Evolutionary conservation across 2,329 filamentous ascomycete genomes (phyloP).

Genomic region (Knufia fluminis): DNA sequence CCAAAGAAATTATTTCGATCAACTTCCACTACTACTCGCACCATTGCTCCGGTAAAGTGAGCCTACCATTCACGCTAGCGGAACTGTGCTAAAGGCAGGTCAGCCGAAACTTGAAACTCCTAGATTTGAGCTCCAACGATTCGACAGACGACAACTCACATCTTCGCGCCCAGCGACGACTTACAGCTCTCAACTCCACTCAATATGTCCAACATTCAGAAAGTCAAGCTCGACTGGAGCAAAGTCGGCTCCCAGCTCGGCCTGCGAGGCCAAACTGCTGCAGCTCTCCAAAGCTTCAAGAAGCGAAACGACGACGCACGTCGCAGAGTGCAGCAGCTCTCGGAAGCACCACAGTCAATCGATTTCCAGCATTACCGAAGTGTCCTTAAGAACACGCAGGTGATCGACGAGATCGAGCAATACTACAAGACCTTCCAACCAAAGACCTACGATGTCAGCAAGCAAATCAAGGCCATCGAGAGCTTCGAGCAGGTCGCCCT

Average conservation of each 20-base stretch:
- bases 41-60: too few species aligned
- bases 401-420: conserved; percentile 96
- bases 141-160: background rate
- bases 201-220: conserved; percentile 9
- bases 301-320: conserved; percentile 98
- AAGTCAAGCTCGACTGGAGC: conserved; percentile 99
- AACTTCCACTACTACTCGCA: background rate
- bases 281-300: conserved; percentile 93
- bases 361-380: conserved; percentile 91
- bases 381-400: conserved; percentile 87
- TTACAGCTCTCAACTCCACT: conserved; percentile 5
- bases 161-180: background rate
- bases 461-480: conserved; percentile 97
- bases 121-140: too few species aligned
- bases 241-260: conserved; percentile 90
- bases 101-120: too few species aligned
- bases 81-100: too few species aligned
- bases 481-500: conserved; percentile 95
- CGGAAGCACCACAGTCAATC: conserved; percentile 73
- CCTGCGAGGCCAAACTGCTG: conserved; percentile 87
- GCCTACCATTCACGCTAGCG: too few species aligned
- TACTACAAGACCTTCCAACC: conserved; percentile 89
- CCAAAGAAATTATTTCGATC: background rate
- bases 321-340: conserved; percentile 78
- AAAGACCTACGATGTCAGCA: conserved; percentile 77